Evolutionary conservation across 2,329 filamentous ascomycete species (phyloP).

Genomic region (Fusarium floridanum): DNA sequence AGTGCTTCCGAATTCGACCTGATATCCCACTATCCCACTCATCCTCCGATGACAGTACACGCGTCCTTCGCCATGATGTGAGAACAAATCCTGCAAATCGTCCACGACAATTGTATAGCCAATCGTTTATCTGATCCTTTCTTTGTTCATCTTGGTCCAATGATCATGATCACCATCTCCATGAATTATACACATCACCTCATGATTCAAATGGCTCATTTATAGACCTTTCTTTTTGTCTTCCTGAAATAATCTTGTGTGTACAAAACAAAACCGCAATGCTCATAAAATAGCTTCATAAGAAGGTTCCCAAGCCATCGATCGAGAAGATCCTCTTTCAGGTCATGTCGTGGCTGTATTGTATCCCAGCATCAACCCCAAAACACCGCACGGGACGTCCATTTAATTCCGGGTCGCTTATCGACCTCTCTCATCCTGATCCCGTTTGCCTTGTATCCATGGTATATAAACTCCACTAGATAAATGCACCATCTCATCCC

Average conservation of each 20-base stretch:
- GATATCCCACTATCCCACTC: constrained; percentile 35
- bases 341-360: constrained; percentile 39
- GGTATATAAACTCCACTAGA: constrained; percentile 46
- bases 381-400: constrained; percentile 43
- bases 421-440: constrained; percentile 27
- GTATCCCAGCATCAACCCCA: constrained; percentile 41
- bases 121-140: neutral
- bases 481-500: constrained; percentile 25
- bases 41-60: constrained; percentile 5
- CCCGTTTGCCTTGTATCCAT: constrained; percentile 42
- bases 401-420: constrained; percentile 16
- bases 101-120: neutral
- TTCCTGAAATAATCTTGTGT: constrained; percentile 22
- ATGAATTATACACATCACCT: neutral
- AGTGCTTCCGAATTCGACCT: neutral
- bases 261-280: constrained; percentile 36
- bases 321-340: constrained; percentile 33
- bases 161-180: neutral
- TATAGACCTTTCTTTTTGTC: constrained; percentile 27
- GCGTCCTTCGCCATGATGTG: constrained; percentile 5
- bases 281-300: constrained; percentile 40
- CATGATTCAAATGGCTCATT: constrained; percentile 16
- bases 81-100: neutral
- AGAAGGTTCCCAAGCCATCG: constrained; percentile 33
- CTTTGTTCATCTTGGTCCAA: neutral